Base-by-base conservation (phyloP, 73 alveolate genomes). In the Paramecium octaurelia region DNA sequence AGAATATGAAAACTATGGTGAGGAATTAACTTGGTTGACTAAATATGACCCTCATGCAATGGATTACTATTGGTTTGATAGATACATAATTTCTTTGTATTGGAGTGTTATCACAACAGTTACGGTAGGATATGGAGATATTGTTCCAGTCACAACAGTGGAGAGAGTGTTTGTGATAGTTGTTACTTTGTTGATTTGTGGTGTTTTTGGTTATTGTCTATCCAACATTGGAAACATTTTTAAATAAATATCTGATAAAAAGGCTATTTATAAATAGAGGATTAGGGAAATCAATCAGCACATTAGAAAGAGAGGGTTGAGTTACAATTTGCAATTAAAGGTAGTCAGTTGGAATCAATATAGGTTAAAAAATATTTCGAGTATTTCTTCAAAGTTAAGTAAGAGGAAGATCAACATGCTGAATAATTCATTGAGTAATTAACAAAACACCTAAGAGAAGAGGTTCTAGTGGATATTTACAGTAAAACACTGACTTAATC, bases 81-180 rank as follows among this genome's bases (percentile, higher is more conserved):
- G 86, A 21, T 97, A 97, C 92, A 76, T 96, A 10, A 68, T 85
- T 8, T 91, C 97, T 24, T 23, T 97, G 27, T 97, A 97, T 77
- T 97, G 98, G 97, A 96, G 96, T 11, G 54, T 94, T 23, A 96
- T 96, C 40, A 97, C 98, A 0, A 93, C 95, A 70, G 92, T 93
- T 18, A 95, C 98, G 2, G 95, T 96, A 12, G 99, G 99, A 14
- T 97, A 96, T 86, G 99, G 99, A n/a, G 99, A 97, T 35, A 88
- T 95, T 5, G 86, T 80, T 36, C 98, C 99, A 16, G 94, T 90
- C 8, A 95, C 97, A 8, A 80, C 96, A 16, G 86, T 73, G 85
- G 99, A 97, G 92, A 94, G 97, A 93, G 64, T 96, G 18, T 59
- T 93, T 46, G 93, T 88, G 58, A 93, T 96, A 54, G 24, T 96